Percentiles rank a stretch among this genome's conserved stretches.
phyloP scores from a whole-genome alignment of 148 eudicot species.

The Chenopodium album region DNA sequence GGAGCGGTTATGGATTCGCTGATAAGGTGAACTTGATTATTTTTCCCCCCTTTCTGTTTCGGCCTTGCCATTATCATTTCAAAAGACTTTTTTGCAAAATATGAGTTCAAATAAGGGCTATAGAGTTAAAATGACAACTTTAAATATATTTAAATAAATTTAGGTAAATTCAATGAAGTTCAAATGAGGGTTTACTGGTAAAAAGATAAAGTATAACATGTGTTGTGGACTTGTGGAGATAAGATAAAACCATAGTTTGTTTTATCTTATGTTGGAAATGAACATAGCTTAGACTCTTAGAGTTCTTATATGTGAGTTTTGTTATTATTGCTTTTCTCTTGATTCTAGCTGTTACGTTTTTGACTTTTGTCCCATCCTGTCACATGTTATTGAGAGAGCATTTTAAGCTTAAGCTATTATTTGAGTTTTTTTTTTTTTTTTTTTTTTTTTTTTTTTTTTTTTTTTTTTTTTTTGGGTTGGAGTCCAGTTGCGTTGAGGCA shows the following conservation, averaged over 20 bases:
- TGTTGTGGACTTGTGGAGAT: no score
- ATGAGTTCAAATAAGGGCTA: not conserved
- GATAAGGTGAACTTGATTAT: constrained; percentile 68
- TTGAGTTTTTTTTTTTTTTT: no score
- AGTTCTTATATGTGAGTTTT: not conserved
- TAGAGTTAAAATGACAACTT: not conserved
- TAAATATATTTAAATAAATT: not conserved
- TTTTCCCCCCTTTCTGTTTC: not conserved
- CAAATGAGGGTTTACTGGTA: not conserved
- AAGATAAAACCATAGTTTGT: not conserved
- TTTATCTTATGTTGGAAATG: not conserved
- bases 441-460: no score
- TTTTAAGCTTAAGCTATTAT: not conserved
- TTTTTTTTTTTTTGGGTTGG: no score
- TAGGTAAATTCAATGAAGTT: not conserved
- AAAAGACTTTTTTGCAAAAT: not conserved
- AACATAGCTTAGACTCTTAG: not conserved
- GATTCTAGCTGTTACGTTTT: not conserved
- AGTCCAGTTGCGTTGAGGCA: no score
- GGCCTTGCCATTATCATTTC: not conserved
- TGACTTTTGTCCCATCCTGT: not conserved
- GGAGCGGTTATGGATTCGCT: constrained; percentile 93
- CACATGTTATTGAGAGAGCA: not conserved
- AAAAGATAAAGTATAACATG: not conserved
- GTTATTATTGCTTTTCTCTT: not conserved